Percentiles rank a stretch among this genome's conserved stretches.
These are phyloP conservation scores for Pholiota molesta DNA, from an alignment of 768 basidiomycete genomes.

Conservation along the genomic window DNA sequence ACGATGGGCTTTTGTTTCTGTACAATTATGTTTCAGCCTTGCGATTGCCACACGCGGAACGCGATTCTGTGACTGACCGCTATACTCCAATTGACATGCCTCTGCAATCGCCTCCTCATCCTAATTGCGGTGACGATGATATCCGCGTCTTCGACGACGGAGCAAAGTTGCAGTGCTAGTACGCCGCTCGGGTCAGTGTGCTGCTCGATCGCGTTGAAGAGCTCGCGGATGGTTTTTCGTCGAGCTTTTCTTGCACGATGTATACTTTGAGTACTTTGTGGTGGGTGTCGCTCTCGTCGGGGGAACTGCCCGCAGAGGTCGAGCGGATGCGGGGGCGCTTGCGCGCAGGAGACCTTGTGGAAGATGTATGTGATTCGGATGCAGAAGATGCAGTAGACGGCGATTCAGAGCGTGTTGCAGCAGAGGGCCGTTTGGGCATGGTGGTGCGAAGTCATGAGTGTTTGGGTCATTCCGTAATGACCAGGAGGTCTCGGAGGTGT, in stretches of 20 bases:
- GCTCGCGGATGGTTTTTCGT: constrained; percentile 34
- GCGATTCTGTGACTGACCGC: constrained; percentile 50
- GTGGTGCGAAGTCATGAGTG: background rate
- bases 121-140: constrained; percentile 66
- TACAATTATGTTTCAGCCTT: background rate
- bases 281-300: background rate
- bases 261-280: constrained; percentile 28
- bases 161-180: constrained; percentile 32
- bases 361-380: background rate
- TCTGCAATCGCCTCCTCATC: constrained; percentile 70
- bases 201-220: constrained; percentile 37
- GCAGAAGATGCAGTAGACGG: background rate
- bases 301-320: background rate
- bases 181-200: background rate
- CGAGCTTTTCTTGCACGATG: constrained; percentile 43
- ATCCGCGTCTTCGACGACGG: constrained; percentile 52
- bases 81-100: constrained; percentile 66
- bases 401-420: too few species aligned
- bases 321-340: background rate
- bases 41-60: constrained; percentile 6
- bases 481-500: background rate
- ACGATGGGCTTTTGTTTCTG: constrained; percentile 72
- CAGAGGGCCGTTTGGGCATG: background rate
- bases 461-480: background rate
- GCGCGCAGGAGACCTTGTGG: background rate